Evolutionary conservation across 108 stramenopile genomes (phyloP).

Genomic region (Pseudonitzschia delicatissima): DNA sequence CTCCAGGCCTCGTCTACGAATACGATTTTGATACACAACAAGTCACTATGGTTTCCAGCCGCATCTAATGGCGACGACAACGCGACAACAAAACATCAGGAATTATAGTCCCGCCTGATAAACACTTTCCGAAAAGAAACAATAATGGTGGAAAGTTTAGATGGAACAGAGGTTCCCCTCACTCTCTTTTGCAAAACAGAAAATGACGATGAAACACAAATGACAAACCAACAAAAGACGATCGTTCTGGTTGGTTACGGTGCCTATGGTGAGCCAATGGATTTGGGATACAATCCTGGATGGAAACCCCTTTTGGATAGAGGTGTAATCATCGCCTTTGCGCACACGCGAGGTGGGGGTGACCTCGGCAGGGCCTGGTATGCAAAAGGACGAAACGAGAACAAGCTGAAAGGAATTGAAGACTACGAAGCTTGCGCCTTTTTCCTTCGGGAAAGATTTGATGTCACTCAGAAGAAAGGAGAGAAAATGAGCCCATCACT

Average conservation of each 20-base stretch:
- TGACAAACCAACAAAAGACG: neutral
- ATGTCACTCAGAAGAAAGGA: no score
- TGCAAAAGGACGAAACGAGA: conserved; percentile 29
- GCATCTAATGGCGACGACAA: neutral
- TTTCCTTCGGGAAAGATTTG: conserved; percentile 20
- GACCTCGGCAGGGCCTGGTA: conserved; percentile 66
- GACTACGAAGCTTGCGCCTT: conserved; percentile 62
- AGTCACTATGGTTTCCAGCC: neutral
- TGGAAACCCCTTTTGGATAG: conserved; percentile 38
- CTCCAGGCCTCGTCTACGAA: conserved; percentile 17
- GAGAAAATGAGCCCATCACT: conserved; percentile 11
- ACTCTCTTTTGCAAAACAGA: conserved; percentile 27
- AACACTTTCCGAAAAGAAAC: neutral
- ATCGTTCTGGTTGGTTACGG: conserved; percentile 57
- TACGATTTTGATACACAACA: conserved; percentile 21
- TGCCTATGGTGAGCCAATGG: conserved; percentile 53
- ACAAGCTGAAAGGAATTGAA: conserved; percentile 40
- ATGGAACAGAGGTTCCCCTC: conserved; percentile 41
- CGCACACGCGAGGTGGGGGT: conserved; percentile 71
- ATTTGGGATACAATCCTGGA: conserved; percentile 45
- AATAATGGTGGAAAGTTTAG: conserved; percentile 30
- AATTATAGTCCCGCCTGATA: neutral
- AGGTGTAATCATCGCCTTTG: conserved; percentile 62
- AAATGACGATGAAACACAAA: neutral
- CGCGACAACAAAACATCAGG: neutral